Percentiles rank a stretch among this genome's conserved stretches.
Conservation (phyloP, 2,329 filamentous ascomycete genomes). For the Fusarium virguliforme region DNA sequence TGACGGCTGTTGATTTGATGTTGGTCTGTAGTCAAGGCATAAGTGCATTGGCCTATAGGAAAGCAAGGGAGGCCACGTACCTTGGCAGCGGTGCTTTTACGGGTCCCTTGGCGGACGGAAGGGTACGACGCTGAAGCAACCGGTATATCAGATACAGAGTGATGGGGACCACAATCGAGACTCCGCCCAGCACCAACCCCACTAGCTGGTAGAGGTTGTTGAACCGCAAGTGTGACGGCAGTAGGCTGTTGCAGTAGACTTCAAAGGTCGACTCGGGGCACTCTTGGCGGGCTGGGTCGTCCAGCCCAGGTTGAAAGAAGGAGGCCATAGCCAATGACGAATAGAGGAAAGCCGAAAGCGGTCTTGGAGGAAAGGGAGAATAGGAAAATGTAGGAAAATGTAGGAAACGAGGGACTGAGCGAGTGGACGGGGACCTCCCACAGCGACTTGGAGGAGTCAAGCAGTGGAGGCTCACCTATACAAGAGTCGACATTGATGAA, state of each 20-base stretch:
- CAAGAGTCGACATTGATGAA: not conserved
- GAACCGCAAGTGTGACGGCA: not conserved
- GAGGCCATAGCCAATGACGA: conserved; percentile 3
- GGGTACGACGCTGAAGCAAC: not conserved
- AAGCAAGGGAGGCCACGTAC: conserved; percentile 2
- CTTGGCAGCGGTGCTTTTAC: not conserved
- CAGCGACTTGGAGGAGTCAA: conserved; percentile 9
- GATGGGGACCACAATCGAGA: not conserved
- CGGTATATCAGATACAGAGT: conserved; percentile 4
- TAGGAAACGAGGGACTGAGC: conserved; percentile 4
- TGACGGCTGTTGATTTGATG: not conserved
- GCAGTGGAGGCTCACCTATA: conserved; percentile 8
- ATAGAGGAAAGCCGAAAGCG: not conserved
- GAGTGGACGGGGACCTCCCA: conserved; percentile 10
- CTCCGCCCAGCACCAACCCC: conserved; percentile 1
- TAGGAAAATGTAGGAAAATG: not conserved
- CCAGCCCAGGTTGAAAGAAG: not conserved
- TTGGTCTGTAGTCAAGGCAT: not conserved
- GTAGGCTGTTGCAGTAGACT: conserved; percentile 8
- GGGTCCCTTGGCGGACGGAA: not conserved
- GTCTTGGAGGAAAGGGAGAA: conserved; percentile 6
- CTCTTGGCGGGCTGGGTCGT: not conserved
- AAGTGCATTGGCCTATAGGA: not conserved
- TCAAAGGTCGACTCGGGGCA: conserved; percentile 1
- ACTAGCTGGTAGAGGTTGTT: conserved; percentile 5